Evolutionary conservation across 2,329 filamentous ascomycete species (phyloP).

Genomic region (Thielaviopsis euricoi): DNA sequence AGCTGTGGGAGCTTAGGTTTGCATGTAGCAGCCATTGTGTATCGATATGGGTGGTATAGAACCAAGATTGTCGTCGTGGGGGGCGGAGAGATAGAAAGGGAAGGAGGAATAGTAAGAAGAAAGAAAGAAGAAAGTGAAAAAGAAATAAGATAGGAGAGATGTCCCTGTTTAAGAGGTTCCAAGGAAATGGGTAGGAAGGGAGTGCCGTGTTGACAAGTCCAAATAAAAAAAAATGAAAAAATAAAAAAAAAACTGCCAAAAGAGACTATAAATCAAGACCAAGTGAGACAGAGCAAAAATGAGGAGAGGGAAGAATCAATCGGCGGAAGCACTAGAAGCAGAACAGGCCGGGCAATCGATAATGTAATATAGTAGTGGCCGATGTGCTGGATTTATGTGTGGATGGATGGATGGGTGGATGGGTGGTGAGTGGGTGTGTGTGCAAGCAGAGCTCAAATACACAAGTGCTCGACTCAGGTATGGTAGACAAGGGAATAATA

Average conservation of each 20-base stretch:
- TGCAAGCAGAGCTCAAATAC: neutral
- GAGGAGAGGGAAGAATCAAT: neutral
- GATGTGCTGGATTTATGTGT: neutral
- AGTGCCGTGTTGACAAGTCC: neutral
- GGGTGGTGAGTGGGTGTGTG: neutral
- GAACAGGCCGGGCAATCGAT: neutral
- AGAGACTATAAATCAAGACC: neutral
- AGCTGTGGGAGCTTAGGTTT: slow-evolving; percentile 47
- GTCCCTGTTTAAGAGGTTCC: neutral
- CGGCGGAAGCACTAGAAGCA: neutral
- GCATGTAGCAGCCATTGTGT: slow-evolving; percentile 17
- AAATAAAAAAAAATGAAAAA: neutral
- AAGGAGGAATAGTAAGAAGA: slow-evolving; percentile 7
- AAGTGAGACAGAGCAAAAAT: neutral
- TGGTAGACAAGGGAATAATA: neutral
- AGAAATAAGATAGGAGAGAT: neutral
- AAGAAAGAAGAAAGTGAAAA: neutral
- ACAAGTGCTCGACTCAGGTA: too few relatives aligned
- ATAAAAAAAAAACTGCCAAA: too few relatives aligned
- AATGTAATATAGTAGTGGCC: slow-evolving; percentile 1
- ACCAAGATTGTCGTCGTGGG: neutral
- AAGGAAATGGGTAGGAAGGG: neutral
- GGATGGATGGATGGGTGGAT: neutral
- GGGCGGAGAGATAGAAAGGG: neutral
- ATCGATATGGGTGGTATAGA: neutral